Conservation (phyloP, 2,329 filamentous ascomycete species). For the Fusarium poae region DNA sequence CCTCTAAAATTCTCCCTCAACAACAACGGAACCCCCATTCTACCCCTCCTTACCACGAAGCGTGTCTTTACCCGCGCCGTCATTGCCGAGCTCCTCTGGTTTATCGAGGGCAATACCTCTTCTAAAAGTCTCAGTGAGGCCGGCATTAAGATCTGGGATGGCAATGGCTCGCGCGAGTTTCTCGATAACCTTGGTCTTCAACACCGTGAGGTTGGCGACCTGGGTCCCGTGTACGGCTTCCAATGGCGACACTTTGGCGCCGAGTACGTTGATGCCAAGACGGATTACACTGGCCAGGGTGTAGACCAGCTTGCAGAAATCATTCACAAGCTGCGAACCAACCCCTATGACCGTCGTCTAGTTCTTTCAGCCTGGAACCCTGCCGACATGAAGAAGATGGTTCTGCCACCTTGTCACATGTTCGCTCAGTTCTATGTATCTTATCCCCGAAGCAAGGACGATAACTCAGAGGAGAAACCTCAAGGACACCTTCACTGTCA, state of each 20-base stretch:
- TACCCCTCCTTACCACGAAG: slow-evolving; percentile 97
- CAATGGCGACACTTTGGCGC: slow-evolving; percentile 99
- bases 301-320: slow-evolving; percentile 94
- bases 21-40: slow-evolving; percentile 70
- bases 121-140: slow-evolving; percentile 80
- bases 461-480: slow-evolving; percentile 54
- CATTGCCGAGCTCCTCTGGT: slow-evolving; percentile 95
- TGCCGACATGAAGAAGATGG: slow-evolving; percentile 86
- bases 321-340: slow-evolving; percentile 85
- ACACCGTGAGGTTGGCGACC: slow-evolving; percentile 86
- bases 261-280: slow-evolving; percentile 81
- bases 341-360: slow-evolving; percentile 89
- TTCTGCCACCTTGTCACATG: slow-evolving; percentile 94
- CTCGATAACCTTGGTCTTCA: slow-evolving; percentile 86
- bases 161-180: slow-evolving; percentile 91
- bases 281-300: slow-evolving; percentile 88
- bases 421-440: slow-evolving; percentile 97
- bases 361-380: slow-evolving; percentile 97
- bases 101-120: slow-evolving; percentile 86
- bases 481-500: slow-evolving; percentile 86
- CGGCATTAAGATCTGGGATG: slow-evolving; percentile 98
- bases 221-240: slow-evolving; percentile 97
- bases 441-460: slow-evolving; percentile 64
- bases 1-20: slow-evolving; percentile 90
- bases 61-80: slow-evolving; percentile 94